A percentile compares a stretch with the other conserved stretches of the same genome.
phyloP scores from a whole-genome alignment of 441 rosid species.

The Erodium chrysanthum region DNA sequence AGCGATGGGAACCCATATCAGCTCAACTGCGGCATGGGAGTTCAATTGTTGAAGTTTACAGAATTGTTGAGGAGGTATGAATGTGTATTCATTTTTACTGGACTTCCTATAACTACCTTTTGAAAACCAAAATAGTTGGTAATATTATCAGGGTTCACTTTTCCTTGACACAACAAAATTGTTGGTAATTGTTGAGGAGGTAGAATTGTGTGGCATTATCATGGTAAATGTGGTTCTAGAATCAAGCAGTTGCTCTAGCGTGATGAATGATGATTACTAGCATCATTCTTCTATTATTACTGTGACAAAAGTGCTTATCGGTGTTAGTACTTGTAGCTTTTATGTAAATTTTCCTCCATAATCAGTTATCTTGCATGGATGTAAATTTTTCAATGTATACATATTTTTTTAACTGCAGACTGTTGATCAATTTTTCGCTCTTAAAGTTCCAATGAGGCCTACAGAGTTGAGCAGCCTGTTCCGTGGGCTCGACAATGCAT shows the following conservation, averaged over 20 bases:
- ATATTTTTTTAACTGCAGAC: constrained; percentile 53
- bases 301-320: neutral
- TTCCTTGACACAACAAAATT: neutral
- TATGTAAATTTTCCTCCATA: neutral
- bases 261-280: constrained; percentile 1
- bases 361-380: constrained; percentile 3
- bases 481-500: constrained; percentile 87
- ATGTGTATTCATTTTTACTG: neutral
- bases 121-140: neutral
- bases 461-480: constrained; percentile 60
- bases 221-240: neutral
- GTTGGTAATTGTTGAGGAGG: too few relatives aligned
- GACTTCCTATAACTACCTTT: neutral
- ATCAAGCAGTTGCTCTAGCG: neutral
- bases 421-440: constrained; percentile 81
- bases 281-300: neutral
- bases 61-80: constrained; percentile 93
- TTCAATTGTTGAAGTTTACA: constrained; percentile 90
- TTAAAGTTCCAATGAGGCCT: constrained; percentile 86
- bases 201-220: neutral
- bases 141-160: neutral
- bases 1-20: constrained; percentile 94
- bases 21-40: constrained; percentile 92
- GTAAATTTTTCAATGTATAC: constrained; percentile 11
- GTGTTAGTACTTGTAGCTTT: constrained; percentile 6